Conservation (phyloP, 257 asterid species). For the Solanum tarapatanum region DNA sequence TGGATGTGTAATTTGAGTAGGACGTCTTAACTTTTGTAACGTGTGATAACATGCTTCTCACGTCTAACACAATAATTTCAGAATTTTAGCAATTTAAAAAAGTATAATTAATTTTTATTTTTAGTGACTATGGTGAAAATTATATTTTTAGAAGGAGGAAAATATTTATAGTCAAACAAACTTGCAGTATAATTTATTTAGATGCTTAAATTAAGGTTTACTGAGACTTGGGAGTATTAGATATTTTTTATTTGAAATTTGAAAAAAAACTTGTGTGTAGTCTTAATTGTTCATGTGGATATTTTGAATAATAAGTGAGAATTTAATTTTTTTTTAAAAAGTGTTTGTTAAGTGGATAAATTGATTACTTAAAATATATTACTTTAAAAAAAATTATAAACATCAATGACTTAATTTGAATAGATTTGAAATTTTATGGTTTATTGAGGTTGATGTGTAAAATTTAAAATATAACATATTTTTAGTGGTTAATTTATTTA, state of each 20-base stretch:
- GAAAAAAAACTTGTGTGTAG: too few relatives aligned
- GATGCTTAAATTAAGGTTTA: too few relatives aligned
- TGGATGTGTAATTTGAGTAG: background rate
- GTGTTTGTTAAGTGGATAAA: too few relatives aligned
- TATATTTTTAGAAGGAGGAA: background rate
- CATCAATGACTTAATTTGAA: background rate
- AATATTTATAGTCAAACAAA: background rate
- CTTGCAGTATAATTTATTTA: background rate
- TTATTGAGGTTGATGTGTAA: background rate
- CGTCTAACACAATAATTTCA: background rate
- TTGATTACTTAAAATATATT: background rate
- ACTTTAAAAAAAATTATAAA: too few relatives aligned
- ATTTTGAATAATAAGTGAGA: too few relatives aligned
- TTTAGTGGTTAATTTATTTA: too few relatives aligned
- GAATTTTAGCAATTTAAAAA: background rate
- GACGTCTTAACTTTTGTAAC: background rate
- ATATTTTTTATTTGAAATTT: too few relatives aligned
- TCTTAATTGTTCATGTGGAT: background rate
- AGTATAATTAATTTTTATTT: background rate
- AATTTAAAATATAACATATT: too few relatives aligned
- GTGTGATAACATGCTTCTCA: conserved; percentile 17
- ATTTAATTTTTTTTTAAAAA: too few relatives aligned
- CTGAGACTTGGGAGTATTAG: background rate
- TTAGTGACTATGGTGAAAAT: background rate
- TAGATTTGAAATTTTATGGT: background rate